phyloP scores from a whole-genome alignment of 352 stramenopile species.

The Pythium aristosporum region DNA sequence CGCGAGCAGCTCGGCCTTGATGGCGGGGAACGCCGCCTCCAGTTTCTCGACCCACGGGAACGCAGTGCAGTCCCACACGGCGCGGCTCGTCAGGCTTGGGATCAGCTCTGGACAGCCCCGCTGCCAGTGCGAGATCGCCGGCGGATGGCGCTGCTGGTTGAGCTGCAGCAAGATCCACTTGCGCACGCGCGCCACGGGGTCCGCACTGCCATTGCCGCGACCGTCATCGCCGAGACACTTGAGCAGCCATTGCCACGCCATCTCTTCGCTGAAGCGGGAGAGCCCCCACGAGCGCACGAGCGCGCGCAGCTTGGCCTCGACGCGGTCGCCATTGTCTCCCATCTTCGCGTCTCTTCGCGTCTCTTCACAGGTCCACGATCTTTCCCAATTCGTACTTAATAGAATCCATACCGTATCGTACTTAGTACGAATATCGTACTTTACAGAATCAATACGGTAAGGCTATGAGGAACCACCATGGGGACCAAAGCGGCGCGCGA shows the following conservation, averaged over 20 bases:
- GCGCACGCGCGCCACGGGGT: conserved; percentile 43
- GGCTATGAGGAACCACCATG: too few species aligned
- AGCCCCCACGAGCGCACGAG: conserved; percentile 60
- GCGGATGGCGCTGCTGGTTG: conserved; percentile 38
- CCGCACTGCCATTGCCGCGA: conserved; percentile 19
- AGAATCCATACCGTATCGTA: too few species aligned
- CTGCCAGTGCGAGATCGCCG: conserved; percentile 48
- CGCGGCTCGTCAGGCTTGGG: conserved; percentile 37
- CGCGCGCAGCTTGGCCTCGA: conserved; percentile 41
- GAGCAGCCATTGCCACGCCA: conserved; percentile 61
- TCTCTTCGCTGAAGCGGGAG: conserved; percentile 65
- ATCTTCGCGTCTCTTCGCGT: neutral
- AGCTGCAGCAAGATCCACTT: conserved; percentile 74
- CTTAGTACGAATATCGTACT: too few species aligned
- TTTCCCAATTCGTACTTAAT: too few species aligned
- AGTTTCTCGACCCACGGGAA: conserved; percentile 54
- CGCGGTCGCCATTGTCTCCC: neutral
- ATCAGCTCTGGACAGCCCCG: conserved; percentile 64
- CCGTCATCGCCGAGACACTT: conserved; percentile 32
- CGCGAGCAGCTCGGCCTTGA: conserved; percentile 62
- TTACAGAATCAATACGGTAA: too few species aligned
- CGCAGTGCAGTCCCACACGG: conserved; percentile 48
- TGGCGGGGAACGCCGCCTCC: conserved; percentile 48
- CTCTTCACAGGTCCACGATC: too few species aligned
- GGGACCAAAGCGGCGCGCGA: too few species aligned